Base-by-base conservation (phyloP, 2,329 filamentous ascomycete species). In the Penicillium sp. region DNA sequence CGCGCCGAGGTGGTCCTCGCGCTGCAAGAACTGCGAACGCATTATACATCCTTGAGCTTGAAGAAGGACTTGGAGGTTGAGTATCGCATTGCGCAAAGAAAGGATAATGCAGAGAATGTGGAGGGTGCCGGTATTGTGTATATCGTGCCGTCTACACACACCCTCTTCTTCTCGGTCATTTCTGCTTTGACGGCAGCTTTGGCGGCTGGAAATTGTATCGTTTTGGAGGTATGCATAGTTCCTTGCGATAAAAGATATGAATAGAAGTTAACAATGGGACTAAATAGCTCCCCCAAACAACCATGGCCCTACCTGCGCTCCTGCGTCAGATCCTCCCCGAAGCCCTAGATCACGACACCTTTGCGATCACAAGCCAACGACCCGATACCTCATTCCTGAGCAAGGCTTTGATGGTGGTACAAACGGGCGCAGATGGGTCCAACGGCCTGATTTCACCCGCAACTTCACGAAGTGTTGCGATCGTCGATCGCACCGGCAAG, bases 401-500 rank as follows among this genome's bases (percentile, higher is more conserved):
- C 22, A 68, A 63, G 12, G 44, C 60, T 3, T 37, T 66, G 2
- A 26, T 68, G 1, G 53, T 73, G 6, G 42, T 58, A 0, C 71
- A 73, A 33, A 63, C 59, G 0, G 54, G 49, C 5, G 53, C 62
- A 4, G 50, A 61, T 19, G 13, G 24, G 4, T 30, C 33, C 7
- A 62, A 35, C 72, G 28, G 80, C 1, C 58, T 72, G 1, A 42
- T 65, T 8, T 72, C 82, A 0, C 70, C 68, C 0, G 60, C 75
- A 0, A 58, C 66, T 1, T 71, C 72, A 10, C 76, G 77, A 13
- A 77, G 79, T 2, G 73, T 89, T 4, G 86, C 86, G 0, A 70
- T 90, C 0, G 86, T 90, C 1, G 87, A 90, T 69, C 80, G 88
- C 22, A 85, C 84, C 2, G 85, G 85, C 12, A 79, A 88, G 64